Conservation (phyloP, 2,329 filamentous ascomycete species). For the Ophiostoma triangulosporum region DNA sequence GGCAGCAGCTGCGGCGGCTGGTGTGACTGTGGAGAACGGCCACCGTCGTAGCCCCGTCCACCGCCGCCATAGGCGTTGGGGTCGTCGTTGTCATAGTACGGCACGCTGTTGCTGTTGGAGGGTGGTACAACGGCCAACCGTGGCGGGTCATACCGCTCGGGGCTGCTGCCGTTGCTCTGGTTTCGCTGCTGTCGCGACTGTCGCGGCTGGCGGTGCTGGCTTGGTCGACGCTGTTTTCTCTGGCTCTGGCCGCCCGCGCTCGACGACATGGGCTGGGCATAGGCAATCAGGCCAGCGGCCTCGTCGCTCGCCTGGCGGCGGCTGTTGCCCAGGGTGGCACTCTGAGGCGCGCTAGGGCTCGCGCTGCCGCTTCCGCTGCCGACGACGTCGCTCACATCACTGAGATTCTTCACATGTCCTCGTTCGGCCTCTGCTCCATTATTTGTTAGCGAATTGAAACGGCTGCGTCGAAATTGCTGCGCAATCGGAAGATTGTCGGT, state of each 20-base stretch:
- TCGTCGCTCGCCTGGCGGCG: constrained; percentile 17
- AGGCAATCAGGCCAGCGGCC: constrained; percentile 19
- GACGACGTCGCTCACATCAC: neutral
- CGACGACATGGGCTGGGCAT: constrained; percentile 23
- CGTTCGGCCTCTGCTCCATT: neutral
- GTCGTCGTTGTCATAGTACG: neutral
- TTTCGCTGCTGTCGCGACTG: too few relatives aligned
- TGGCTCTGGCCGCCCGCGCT: neutral
- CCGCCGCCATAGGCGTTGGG: neutral
- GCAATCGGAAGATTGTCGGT: constrained; percentile 28
- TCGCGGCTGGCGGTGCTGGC: neutral
- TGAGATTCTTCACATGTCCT: neutral
- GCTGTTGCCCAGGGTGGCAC: neutral
- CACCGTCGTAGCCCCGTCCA: neutral
- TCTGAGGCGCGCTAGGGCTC: neutral
- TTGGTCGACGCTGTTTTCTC: neutral
- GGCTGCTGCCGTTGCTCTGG: constrained; percentile 3
- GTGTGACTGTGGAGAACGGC: neutral
- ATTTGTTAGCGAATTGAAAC: constrained; percentile 14
- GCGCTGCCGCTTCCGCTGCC: neutral
- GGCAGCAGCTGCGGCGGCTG: neutral
- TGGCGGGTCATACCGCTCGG: constrained; percentile 8
- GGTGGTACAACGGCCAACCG: neutral
- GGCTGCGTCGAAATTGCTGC: constrained; percentile 23
- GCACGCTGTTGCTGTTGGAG: neutral